Evolutionary conservation across 768 basidiomycete species (phyloP).

Genomic region (Leccinum longicurvipes): DNA sequence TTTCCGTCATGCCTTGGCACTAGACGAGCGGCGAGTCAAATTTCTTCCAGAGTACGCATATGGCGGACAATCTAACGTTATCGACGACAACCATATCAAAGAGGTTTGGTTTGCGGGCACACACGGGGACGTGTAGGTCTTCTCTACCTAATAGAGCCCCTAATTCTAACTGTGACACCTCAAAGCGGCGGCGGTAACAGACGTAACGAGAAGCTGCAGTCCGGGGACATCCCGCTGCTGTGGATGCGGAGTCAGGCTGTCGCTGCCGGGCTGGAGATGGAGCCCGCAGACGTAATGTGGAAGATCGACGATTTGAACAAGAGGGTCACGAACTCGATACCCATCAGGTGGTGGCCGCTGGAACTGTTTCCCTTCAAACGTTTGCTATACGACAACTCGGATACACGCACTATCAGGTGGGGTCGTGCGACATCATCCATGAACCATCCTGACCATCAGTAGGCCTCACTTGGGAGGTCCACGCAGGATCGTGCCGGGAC

Average conservation of each 20-base stretch:
- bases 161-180: neutral
- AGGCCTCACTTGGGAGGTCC: conserved; percentile 28
- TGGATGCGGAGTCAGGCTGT: conserved; percentile 34
- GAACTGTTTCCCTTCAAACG: conserved; percentile 24
- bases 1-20: conserved; percentile 46
- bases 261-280: conserved; percentile 21
- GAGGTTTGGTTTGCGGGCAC: conserved; percentile 44
- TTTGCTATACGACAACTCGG: conserved; percentile 29
- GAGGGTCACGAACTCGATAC: conserved; percentile 16
- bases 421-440: neutral
- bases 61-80: conserved; percentile 18
- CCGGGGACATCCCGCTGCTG: conserved; percentile 26
- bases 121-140: conserved; percentile 38
- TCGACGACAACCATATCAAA: conserved; percentile 28
- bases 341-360: conserved; percentile 20
- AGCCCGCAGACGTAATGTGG: conserved; percentile 26
- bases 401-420: conserved; percentile 21
- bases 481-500: conserved; percentile 27
- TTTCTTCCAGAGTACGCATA: conserved; percentile 44
- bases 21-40: conserved; percentile 47
- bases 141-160: neutral
- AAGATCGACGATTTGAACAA: conserved; percentile 27
- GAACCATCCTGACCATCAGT: conserved; percentile 4
- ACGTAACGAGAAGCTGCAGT: conserved; percentile 26
- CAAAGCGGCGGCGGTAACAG: conserved; percentile 29